A percentile compares a stretch with the other conserved stretches of the same genome.
phyloP scores from a whole-genome alignment of 495 filamentous ascomycete genomes.

The Durotheca rogersii region DNA sequence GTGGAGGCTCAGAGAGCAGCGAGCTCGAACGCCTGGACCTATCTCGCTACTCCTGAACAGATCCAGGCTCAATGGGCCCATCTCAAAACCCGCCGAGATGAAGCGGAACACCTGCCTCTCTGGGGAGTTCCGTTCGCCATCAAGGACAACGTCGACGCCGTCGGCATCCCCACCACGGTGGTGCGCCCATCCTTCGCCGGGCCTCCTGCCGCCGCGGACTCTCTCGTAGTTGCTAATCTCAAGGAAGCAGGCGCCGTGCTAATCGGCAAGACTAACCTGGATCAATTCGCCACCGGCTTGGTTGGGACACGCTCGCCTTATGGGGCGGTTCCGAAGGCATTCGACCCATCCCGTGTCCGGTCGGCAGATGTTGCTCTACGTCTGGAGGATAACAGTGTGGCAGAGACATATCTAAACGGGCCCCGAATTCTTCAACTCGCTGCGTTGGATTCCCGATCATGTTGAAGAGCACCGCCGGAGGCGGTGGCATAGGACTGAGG shows the following conservation, averaged over 20 bases:
- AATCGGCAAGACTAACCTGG: conserved; percentile 67
- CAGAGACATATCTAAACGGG: too few species aligned
- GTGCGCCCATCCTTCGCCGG: conserved; percentile 42
- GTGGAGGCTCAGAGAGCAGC: too few species aligned
- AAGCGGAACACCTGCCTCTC: not conserved
- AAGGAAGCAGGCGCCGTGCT: conserved; percentile 58
- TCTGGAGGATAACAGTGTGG: too few species aligned
- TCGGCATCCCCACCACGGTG: conserved; percentile 57
- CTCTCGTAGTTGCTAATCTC: conserved; percentile 39
- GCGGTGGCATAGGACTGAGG: conserved; percentile 54
- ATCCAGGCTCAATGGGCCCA: not conserved
- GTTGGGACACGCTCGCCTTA: not conserved
- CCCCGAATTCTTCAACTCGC: too few species aligned
- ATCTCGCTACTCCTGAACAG: too few species aligned
- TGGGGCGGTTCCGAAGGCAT: not conserved
- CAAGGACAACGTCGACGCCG: conserved; percentile 44
- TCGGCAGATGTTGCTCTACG: not conserved
- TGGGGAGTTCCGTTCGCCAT: conserved; percentile 19
- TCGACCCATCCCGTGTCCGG: not conserved
- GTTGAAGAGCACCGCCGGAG: conserved; percentile 52
- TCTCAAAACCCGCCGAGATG: not conserved
- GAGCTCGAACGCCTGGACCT: too few species aligned
- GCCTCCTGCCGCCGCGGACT: conserved; percentile 16
- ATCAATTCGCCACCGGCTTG: conserved; percentile 67
- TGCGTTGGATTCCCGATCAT: conserved; percentile 2